Conservation (phyloP, 805 yeast species). For the Metschnikowia cerradonensis region DNA sequence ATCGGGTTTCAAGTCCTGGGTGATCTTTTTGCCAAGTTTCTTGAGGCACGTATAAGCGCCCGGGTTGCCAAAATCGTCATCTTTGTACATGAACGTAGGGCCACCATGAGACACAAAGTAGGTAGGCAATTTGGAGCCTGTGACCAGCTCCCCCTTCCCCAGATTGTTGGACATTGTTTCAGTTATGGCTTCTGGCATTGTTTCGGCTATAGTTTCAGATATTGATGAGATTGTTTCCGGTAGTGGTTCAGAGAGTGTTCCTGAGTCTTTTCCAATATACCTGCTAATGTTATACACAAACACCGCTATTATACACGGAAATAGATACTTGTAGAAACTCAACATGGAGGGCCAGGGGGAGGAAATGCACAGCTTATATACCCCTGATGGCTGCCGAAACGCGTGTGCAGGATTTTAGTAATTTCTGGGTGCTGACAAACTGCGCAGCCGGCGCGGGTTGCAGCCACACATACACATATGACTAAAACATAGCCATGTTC, state of each 20-base stretch:
- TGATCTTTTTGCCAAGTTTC: conserved; percentile 50
- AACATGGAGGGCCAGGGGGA: not conserved
- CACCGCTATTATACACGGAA: not conserved
- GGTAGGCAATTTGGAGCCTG: conserved; percentile 39
- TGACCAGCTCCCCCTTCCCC: no score
- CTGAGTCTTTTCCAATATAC: no score
- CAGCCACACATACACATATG: not conserved
- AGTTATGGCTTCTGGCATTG: not conserved
- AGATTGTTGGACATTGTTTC: no score
- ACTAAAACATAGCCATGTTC: not conserved
- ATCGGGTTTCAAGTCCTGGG: conserved; percentile 52
- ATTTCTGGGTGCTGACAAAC: conserved; percentile 1
- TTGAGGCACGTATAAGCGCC: conserved; percentile 58
- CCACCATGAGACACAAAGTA: conserved; percentile 82
- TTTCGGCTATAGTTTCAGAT: not conserved
- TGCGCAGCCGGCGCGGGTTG: not conserved
- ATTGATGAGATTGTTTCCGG: no score
- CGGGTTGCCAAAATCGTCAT: conserved; percentile 48
- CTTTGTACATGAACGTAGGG: conserved; percentile 64
- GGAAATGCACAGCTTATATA: not conserved
- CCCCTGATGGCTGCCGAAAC: not conserved
- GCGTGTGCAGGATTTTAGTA: conserved; percentile 1
- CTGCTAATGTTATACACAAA: not conserved
- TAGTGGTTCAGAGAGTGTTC: no score
- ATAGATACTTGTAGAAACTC: not conserved